phyloP scores from a whole-genome alignment of 2,329 filamentous ascomycete species.

The Colletotrichum echinochloae region DNA sequence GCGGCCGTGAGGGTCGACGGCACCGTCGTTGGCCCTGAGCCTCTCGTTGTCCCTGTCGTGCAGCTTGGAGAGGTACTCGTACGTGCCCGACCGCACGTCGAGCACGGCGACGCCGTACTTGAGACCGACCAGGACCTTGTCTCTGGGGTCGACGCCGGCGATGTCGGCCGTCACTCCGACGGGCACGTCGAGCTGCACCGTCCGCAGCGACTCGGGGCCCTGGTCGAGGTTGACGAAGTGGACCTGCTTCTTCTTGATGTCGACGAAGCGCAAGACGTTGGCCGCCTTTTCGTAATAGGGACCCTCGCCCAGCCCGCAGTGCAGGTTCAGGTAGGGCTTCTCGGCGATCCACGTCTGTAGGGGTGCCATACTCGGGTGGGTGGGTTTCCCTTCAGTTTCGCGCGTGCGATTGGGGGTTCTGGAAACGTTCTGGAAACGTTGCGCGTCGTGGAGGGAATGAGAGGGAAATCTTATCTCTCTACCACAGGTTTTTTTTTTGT shows the following conservation, averaged over 20 bases:
- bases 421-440: not conserved
- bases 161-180: slow-evolving; percentile 84
- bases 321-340: slow-evolving; percentile 69
- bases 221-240: slow-evolving; percentile 76
- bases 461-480: not conserved
- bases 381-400: not conserved
- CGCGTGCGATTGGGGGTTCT: not conserved
- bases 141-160: slow-evolving; percentile 68
- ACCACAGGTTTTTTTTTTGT: not conserved
- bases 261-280: slow-evolving; percentile 79
- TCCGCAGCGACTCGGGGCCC: slow-evolving; percentile 73
- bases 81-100: slow-evolving; percentile 69
- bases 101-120: slow-evolving; percentile 87
- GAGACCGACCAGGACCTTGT: slow-evolving; percentile 80
- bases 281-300: slow-evolving; percentile 77
- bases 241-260: slow-evolving; percentile 82
- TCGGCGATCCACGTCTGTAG: slow-evolving; percentile 64
- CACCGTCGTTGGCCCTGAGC: slow-evolving; percentile 83
- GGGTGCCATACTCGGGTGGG: slow-evolving; percentile 47
- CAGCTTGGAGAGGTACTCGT: slow-evolving; percentile 66
- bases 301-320: slow-evolving; percentile 78
- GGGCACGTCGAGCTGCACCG: slow-evolving; percentile 66
- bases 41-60: slow-evolving; percentile 60
- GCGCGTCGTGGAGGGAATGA: not conserved
- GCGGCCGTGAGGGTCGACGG: slow-evolving; percentile 80